Conservation (phyloP, 78 protist species). For the Capsaspora owczarzaki region DNA sequence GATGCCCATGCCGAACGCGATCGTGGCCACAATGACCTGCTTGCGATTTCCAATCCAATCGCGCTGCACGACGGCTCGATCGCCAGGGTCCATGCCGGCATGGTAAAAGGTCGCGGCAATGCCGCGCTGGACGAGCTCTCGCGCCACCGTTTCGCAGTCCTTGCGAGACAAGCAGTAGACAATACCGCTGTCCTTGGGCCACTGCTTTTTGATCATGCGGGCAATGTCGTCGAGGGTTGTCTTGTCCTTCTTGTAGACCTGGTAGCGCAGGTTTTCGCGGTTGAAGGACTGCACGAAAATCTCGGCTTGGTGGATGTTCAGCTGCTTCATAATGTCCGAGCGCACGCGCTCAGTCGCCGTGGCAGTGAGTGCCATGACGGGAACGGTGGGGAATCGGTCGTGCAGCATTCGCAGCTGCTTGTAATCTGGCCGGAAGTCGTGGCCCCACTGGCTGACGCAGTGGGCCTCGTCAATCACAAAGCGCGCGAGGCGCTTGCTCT, state of each 20-base stretch:
- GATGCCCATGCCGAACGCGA: constrained; percentile 99
- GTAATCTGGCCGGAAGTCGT: constrained; percentile 89
- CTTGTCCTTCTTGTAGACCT: constrained; percentile 32
- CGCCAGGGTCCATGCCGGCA: constrained; percentile 45
- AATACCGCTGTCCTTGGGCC: constrained; percentile 74
- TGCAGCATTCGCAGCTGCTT: constrained; percentile 16
- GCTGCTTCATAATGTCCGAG: constrained; percentile 13
- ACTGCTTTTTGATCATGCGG: background rate
- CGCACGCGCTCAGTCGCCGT: constrained; percentile 58
- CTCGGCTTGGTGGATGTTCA: background rate
- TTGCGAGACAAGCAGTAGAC: constrained; percentile 77
- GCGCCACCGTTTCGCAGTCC: constrained; percentile 74
- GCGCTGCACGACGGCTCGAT: constrained; percentile 48
- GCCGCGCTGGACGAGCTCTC: constrained; percentile 31
- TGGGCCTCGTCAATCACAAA: constrained; percentile 95
- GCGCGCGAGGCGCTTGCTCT: constrained; percentile 22
- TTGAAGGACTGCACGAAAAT: constrained; percentile 57
- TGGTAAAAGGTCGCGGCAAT: constrained; percentile 65
- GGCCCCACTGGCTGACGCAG: constrained; percentile 97
- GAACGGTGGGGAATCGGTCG: constrained; percentile 23
- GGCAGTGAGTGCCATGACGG: constrained; percentile 73
- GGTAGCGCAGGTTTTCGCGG: constrained; percentile 78
- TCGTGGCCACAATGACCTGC: constrained; percentile 85
- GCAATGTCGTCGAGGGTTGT: constrained; percentile 39
- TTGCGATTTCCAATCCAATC: constrained; percentile 47